phyloP scores from a whole-genome alignment of 768 basidiomycete genomes.

The Pholiota molesta region DNA sequence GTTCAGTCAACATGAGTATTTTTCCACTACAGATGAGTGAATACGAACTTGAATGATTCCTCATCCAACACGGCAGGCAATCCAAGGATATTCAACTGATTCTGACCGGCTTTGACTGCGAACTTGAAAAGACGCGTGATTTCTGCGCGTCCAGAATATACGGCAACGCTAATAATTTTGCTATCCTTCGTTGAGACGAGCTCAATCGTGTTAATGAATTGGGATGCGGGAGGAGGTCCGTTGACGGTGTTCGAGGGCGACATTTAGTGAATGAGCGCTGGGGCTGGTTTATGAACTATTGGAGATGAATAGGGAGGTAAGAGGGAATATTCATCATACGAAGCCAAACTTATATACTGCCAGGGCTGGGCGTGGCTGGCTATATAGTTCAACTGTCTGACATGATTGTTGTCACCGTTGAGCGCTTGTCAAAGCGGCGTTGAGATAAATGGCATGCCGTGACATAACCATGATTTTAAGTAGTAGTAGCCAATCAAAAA shows the following conservation, averaged over 20 bases:
- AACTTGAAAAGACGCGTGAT: slow-evolving; percentile 43
- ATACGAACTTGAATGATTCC: slow-evolving; percentile 42
- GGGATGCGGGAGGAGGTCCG: slow-evolving; percentile 7
- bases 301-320: neutral
- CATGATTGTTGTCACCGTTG: neutral
- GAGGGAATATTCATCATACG: neutral
- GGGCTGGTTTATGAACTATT: neutral
- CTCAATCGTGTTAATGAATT: slow-evolving; percentile 29
- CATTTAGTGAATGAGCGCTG: neutral
- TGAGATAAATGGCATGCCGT: too few species aligned
- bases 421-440: too few species aligned
- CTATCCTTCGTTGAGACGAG: slow-evolving; percentile 33
- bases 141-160: slow-evolving; percentile 46
- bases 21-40: neutral
- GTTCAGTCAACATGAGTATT: neutral
- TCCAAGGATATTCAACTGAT: slow-evolving; percentile 41
- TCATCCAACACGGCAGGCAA: slow-evolving; percentile 40
- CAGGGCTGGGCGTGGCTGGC: neutral
- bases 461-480: too few species aligned
- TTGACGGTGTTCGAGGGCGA: neutral
- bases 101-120: slow-evolving; percentile 39
- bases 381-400: neutral
- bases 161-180: slow-evolving; percentile 40
- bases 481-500: too few species aligned
- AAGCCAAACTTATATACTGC: neutral